Base-by-base conservation (phyloP, 2,329 filamentous ascomycete species). In the Diaporthe citriasiana region DNA sequence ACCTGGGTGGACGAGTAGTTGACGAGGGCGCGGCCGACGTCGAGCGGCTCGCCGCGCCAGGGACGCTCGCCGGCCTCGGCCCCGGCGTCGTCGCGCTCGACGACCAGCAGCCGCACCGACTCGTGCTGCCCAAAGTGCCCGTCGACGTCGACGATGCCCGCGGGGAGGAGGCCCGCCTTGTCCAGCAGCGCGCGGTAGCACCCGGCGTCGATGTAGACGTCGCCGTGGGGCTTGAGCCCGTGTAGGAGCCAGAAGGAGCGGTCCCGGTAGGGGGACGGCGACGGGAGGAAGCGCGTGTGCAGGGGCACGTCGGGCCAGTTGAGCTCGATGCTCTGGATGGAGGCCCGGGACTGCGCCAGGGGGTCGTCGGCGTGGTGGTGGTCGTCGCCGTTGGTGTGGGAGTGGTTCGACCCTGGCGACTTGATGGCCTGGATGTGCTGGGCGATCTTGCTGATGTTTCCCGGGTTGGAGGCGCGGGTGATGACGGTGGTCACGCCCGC, bases 191-290 rank as follows among this genome's bases (percentile, higher is more conserved):
- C 97, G 45, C 89, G 87, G 84, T 95, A 92, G 4, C 96, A 96
- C 55, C 97, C 97, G n/a, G 90, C 86, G 85, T 99, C 97, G 78
- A 99, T 97, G 84, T 94, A 98, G 35, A 99, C 82, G 2, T 93
- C 97, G 19, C 97, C 97, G 79, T 97, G 95, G 0, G 97, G 95
- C 33, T 93, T 92, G 15, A 98, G 91, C 13, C 96, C 97, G 83
- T 99, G 95, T 0, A 98, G 89, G 65, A 99, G 92, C 97, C 97
- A 99, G 88, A 99, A 98, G 81, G 97, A 95, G 76, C 96, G 93
- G 82, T 98, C 97, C 73, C 95, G 92, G 74, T 98, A 97, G 0
- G 96, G 95, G 35, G 94, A 91, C 0, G 89, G 87, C 13, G 95
- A 95, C 0, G 95, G 95, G 17, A 98, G 88, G 87, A 99, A 99